Evolutionary conservation across 306 rosid genomes (phyloP), one percentile per base, ranked within the genome.

Genomic region (Dicorynia guianensis): DNA sequence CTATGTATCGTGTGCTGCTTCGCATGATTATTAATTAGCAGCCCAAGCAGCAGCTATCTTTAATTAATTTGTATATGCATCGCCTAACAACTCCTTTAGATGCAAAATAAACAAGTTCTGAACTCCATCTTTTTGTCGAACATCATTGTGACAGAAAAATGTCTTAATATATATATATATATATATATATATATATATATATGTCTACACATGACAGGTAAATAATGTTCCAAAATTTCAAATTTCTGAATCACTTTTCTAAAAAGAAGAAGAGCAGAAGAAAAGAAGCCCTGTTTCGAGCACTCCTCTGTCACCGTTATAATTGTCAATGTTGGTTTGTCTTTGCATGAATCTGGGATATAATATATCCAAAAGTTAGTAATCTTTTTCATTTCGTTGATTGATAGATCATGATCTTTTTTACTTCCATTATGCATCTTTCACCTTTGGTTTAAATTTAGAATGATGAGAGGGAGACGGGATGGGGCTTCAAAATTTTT

Each of bases 341-440:
- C 79, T 80, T 84, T 78, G 76, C 86, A 85, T 72, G 80, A 55
- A 76, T 39, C 44, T 19, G 81, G 8, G 75, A 64, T 75, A 60
- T 63, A 76, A 65, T 65, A 67, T 58, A 13, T 53, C 82, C 72
- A 79, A 87, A 89, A 86, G 91, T 83, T 57, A 36, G 58, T 66
- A 34, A 70, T 80, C 87, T 82, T 86, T 87, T 81, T 80, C 66
- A 63, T 82, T 84, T 78, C 80, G 76, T 76, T 83, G 93, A 89
- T 89, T 87, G 95, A 91, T 78, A 77, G 85, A 89, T 91, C 86
- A 91, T 88, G 85, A 82, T 84, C 83, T 86, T 76, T 85, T 53
- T 84, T 77, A 59, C 83, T 72, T 74, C 79, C 75, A 75, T 77
- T 70, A 76, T 56, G 40, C 74, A 73, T 65, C 60, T 75, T 81